Percentiles rank a stretch among this genome's conserved stretches.
Evolutionary conservation across 208 protist genomes (phyloP).

Genomic region (Phytomonas sp.): DNA sequence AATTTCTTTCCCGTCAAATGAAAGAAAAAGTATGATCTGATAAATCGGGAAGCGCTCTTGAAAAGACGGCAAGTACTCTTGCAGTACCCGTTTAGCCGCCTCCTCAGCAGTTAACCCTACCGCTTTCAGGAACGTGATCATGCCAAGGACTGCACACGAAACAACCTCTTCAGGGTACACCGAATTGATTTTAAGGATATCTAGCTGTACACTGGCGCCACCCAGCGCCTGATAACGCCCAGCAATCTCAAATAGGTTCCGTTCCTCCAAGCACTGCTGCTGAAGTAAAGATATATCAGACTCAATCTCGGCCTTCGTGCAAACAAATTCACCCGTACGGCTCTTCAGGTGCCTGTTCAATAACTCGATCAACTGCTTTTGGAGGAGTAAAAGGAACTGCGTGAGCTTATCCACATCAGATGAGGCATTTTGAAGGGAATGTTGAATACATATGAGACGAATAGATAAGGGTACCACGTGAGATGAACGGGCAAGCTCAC

Average conservation of each 20-base stretch:
- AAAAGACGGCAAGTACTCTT: conserved; percentile 57
- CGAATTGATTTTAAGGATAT: conserved; percentile 66
- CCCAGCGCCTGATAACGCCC: conserved; percentile 49
- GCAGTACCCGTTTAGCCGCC: conserved; percentile 43
- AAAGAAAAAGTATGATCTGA: conserved; percentile 61
- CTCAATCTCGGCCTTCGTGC: conserved; percentile 16
- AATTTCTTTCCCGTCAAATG: conserved; percentile 25
- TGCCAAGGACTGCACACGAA: conserved; percentile 26
- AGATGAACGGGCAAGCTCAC: conserved; percentile 44
- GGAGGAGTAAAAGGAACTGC: conserved; percentile 63
- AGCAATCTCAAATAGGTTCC: conserved; percentile 56
- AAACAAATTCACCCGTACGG: conserved; percentile 19
- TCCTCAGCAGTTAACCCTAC: conserved; percentile 32
- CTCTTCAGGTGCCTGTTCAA: conserved; percentile 25
- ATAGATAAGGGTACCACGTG: conserved; percentile 27
- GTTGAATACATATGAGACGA: conserved; percentile 38
- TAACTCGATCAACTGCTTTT: conserved; percentile 48
- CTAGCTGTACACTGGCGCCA: conserved; percentile 72
- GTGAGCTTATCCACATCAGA: conserved; percentile 30
- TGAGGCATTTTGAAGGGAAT: conserved; percentile 28
- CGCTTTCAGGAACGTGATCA: conserved; percentile 52
- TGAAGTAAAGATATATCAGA: conserved; percentile 35
- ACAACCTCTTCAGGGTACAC: conserved; percentile 38
- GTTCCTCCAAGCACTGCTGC: conserved; percentile 41
- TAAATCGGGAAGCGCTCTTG: conserved; percentile 48